Evolutionary conservation across 768 basidiomycete species (phyloP).

Genomic region (Boletus fagicola): DNA sequence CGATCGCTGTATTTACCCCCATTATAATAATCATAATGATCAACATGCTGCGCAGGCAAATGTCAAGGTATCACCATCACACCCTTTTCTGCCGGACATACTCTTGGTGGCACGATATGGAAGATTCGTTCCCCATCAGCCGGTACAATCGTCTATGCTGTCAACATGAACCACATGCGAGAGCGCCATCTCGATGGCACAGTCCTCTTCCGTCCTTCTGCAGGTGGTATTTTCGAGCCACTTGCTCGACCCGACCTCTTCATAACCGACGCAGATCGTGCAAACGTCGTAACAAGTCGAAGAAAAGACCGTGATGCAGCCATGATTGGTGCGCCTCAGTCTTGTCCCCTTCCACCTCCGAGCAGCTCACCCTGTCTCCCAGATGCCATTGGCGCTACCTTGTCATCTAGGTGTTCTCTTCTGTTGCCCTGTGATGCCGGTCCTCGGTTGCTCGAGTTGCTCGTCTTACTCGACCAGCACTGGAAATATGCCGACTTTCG

Average conservation of each 20-base stretch:
- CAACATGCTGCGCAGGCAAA: conserved; percentile 53
- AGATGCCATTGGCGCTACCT: conserved; percentile 89
- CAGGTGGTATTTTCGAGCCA: conserved; percentile 81
- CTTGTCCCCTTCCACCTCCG: neutral
- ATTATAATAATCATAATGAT: neutral
- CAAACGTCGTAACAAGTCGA: conserved; percentile 78
- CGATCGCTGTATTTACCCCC: conserved; percentile 3
- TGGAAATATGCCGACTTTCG: conserved; percentile 87
- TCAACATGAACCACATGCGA: conserved; percentile 93
- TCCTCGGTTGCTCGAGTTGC: conserved; percentile 91
- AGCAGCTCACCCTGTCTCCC: conserved; percentile 2
- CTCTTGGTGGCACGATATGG: conserved; percentile 96
- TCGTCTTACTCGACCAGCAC: conserved; percentile 94
- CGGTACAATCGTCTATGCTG: conserved; percentile 93
- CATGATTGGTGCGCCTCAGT: conserved; percentile 62
- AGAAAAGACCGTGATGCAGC: conserved; percentile 88
- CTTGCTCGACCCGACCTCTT: conserved; percentile 88
- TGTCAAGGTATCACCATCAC: conserved; percentile 92
- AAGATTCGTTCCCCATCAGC: conserved; percentile 97
- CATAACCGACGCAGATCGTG: conserved; percentile 89
- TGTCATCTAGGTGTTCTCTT: conserved; percentile 76
- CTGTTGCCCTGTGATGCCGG: conserved; percentile 92
- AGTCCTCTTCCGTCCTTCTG: conserved; percentile 70
- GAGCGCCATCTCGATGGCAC: conserved; percentile 96
- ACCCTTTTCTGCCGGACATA: conserved; percentile 93